Base-by-base conservation (phyloP, 306 rosid genomes). In the Luffa aegyptiaca region DNA sequence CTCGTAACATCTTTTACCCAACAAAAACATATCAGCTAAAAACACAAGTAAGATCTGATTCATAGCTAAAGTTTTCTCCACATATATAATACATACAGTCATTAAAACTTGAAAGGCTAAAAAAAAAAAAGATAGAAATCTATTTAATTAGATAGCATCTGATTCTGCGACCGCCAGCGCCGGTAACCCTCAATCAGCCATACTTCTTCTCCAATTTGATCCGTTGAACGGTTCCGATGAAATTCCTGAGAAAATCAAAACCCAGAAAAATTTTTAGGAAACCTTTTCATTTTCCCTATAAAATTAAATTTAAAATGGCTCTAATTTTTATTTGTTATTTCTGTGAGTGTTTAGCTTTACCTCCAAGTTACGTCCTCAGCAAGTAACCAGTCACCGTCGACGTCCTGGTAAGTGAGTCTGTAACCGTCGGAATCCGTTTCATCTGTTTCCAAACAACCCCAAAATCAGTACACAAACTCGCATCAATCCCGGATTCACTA, bases 361-460 rank as follows among this genome's bases (percentile, higher is more conserved):
- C 93, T 92, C 98, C 98, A 95, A 68, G 97, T 83, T 31, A 91
- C 86, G 79, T 91, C 92, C 73, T 88, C 79, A 39, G 96, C 95
- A 77, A 89, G 88, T 21, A 92, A 84, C 98, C 98, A 92, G 46
- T 92, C 97, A 61, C 98, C 98, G 11, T 89, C 90, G 14, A 49
- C 72, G 83, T 92, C 92, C 82, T 89, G 97, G 86, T 86, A 95
- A 55, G 90, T 80, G 52, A 95, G 90, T 51, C 79, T 73, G 57
- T 88, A 89, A 53, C 72, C n/a, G 56, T 82, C 69, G 10, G 86
- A 86, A 58, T 87, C 77, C 45, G 80, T 84, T 63, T 88, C 48
- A 77, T 73, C 92, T 85, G 89, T 82, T 83, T 37, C 72, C 63
- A 3, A 46, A 51, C 45, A 41, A 39, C 56, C 52, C 53, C 2